These are phyloP conservation scores for Mycocalia duriaeana DNA, from an alignment of 1,284 basidiomycete genomes.

Conservation along the genomic window DNA sequence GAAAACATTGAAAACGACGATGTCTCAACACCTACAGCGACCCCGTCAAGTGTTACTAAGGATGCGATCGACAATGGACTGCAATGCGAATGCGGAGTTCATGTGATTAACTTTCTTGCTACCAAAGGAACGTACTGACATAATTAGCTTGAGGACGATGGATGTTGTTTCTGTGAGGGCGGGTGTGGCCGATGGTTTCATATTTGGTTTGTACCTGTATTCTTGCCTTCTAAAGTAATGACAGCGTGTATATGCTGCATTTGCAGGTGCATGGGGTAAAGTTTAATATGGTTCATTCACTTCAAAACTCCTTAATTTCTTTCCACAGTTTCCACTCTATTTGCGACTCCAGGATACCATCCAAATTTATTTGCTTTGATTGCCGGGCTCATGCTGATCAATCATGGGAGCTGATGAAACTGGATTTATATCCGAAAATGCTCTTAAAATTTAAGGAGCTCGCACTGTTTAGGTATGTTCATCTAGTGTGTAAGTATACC, in stretches of 20 bases:
- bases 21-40: constrained; percentile 8
- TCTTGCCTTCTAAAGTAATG: neutral
- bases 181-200: constrained; percentile 70
- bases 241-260: neutral
- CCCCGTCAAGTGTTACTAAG: constrained; percentile 1
- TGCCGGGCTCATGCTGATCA: constrained; percentile 61
- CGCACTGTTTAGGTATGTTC: constrained; percentile 58
- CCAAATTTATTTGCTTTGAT: constrained; percentile 61
- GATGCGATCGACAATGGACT: constrained; percentile 25
- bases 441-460: constrained; percentile 60
- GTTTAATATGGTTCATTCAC: neutral
- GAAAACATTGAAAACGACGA: constrained; percentile 14
- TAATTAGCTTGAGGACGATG: no score
- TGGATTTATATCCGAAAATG: constrained; percentile 53
- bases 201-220: constrained; percentile 47
- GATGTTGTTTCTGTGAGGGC: constrained; percentile 57
- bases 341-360: constrained; percentile 51
- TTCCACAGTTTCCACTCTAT: constrained; percentile 53
- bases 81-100: constrained; percentile 63
- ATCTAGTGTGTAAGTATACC: constrained; percentile 1
- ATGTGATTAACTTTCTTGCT: no score
- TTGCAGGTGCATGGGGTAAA: constrained; percentile 73
- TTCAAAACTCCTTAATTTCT: constrained; percentile 1
- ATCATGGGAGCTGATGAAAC: constrained; percentile 63
- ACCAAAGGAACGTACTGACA: no score